Evolutionary conservation across 1,139 yeast species (phyloP).

Genomic region (Geotrichum aggregatum): DNA sequence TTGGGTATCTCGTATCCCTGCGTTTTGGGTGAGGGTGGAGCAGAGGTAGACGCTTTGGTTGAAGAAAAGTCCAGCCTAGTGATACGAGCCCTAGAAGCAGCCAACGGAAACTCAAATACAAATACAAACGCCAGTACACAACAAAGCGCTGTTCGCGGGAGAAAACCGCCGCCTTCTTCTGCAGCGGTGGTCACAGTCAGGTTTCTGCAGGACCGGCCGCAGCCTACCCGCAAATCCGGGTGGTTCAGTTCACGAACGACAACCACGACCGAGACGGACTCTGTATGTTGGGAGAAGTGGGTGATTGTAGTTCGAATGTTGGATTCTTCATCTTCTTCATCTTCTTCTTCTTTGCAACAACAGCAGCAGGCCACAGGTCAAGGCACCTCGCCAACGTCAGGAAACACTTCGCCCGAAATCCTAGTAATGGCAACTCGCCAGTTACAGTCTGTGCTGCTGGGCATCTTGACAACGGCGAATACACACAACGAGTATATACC

Average conservation of each 20-base stretch:
- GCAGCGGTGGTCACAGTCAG: neutral
- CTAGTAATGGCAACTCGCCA: slow-evolving; percentile 12
- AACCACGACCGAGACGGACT: neutral
- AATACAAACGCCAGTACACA: neutral
- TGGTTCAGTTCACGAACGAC: slow-evolving; percentile 1
- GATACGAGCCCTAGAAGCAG: slow-evolving; percentile 5
- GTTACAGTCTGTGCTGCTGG: slow-evolving; percentile 45
- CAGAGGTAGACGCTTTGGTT: slow-evolving; percentile 32
- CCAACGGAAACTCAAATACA: neutral
- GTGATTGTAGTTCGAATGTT: neutral
- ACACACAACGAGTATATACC: slow-evolving; percentile 64
- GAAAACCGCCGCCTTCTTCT: too few species aligned
- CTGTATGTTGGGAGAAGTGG: slow-evolving; percentile 5
- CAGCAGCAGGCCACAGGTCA: too few species aligned
- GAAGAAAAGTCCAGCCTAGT: slow-evolving; percentile 33
- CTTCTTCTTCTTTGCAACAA: too few species aligned
- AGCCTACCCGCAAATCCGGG: neutral
- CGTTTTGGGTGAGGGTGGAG: slow-evolving; percentile 24
- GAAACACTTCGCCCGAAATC: neutral
- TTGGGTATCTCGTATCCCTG: slow-evolving; percentile 42
- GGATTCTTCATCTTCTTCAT: neutral
- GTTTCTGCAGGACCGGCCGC: neutral
- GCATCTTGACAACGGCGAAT: slow-evolving; percentile 52
- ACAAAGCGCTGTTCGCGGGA: too few species aligned
- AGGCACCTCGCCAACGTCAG: too few species aligned